Evolutionary conservation across 2,329 filamentous ascomycete species (phyloP).

Genomic region (Capronia epimyces): DNA sequence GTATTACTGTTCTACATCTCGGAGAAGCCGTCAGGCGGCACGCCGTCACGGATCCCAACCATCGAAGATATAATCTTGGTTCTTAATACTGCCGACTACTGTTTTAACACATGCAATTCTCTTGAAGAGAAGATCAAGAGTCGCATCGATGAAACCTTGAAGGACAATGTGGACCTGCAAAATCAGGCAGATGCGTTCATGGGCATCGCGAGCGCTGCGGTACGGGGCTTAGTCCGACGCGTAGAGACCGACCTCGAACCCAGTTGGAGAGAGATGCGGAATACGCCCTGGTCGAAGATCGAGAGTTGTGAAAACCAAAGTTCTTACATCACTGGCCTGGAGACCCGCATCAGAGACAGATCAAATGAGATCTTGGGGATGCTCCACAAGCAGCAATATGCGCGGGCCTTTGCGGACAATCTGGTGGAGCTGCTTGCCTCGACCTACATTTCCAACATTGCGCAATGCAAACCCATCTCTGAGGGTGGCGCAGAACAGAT

Average conservation of each 20-base stretch:
- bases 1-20: conserved; percentile 70
- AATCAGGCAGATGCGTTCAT: conserved; percentile 93
- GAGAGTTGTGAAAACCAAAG: conserved; percentile 92
- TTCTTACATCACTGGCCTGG: conserved; percentile 77
- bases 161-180: conserved; percentile 74
- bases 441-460: conserved; percentile 74
- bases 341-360: conserved; percentile 65
- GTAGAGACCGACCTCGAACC: conserved; percentile 79
- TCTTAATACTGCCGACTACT: conserved; percentile 95
- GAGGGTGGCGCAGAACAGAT: conserved; percentile 97
- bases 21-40: conserved; percentile 52
- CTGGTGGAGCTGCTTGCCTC: conserved; percentile 81
- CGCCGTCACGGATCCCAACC: conserved; percentile 46
- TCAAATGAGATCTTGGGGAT: conserved; percentile 69
- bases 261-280: conserved; percentile 94
- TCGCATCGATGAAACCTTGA: conserved; percentile 74
- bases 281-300: conserved; percentile 90
- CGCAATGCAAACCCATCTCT: conserved; percentile 82
- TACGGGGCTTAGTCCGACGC: conserved; percentile 75
- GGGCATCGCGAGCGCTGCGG: conserved; percentile 82
- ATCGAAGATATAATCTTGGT: conserved; percentile 78
- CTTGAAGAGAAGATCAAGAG: conserved; percentile 92
- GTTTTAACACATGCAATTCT: conserved; percentile 86
- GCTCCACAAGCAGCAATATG: conserved; percentile 86
- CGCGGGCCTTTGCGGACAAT: conserved; percentile 89